phyloP scores from a whole-genome alignment of 2,329 filamentous ascomycete genomes.

The Colletotrichum magnum region DNA sequence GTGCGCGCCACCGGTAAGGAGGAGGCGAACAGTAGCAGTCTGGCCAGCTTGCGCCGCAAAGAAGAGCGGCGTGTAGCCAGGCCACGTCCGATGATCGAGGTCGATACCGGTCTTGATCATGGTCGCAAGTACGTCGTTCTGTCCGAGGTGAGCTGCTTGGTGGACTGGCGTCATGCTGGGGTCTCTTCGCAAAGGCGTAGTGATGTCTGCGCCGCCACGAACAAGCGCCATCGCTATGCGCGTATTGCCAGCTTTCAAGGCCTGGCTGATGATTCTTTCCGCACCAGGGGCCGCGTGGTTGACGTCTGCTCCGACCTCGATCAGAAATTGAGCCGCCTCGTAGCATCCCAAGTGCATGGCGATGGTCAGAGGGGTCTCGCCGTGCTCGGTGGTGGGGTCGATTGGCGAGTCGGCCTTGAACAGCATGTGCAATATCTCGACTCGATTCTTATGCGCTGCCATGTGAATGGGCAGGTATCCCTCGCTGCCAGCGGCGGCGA shows the following conservation, averaged over 20 bases:
- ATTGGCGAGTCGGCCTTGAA: conserved; percentile 43
- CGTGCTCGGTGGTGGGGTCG: conserved; percentile 43
- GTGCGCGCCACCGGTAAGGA: conserved; percentile 44
- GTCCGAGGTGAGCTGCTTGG: conserved; percentile 46
- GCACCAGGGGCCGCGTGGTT: conserved; percentile 33
- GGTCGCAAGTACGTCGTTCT: conserved; percentile 44
- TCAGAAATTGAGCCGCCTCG: conserved; percentile 42
- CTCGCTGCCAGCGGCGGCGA: conserved; percentile 33
- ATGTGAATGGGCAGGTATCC: conserved; percentile 46
- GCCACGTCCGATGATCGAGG: conserved; percentile 43
- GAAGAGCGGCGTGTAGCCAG: conserved; percentile 46
- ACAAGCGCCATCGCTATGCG: conserved; percentile 42
- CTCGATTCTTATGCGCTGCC: conserved; percentile 43
- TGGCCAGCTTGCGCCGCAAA: conserved; percentile 46
- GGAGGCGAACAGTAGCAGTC: conserved; percentile 44
- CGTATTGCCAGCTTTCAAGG: conserved; percentile 37
- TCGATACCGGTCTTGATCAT: conserved; percentile 44
- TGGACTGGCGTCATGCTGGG: conserved; percentile 48
- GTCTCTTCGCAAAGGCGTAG: conserved; percentile 40
- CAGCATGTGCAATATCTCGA: conserved; percentile 43
- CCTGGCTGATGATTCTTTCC: conserved; percentile 40
- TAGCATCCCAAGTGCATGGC: conserved; percentile 43
- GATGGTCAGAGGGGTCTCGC: conserved; percentile 44
- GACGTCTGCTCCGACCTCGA: conserved; percentile 42
- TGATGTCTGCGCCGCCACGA: conserved; percentile 41